Conservation (phyloP, 2,329 filamentous ascomycete genomes). For the Colletotrichum chlorophyti region DNA sequence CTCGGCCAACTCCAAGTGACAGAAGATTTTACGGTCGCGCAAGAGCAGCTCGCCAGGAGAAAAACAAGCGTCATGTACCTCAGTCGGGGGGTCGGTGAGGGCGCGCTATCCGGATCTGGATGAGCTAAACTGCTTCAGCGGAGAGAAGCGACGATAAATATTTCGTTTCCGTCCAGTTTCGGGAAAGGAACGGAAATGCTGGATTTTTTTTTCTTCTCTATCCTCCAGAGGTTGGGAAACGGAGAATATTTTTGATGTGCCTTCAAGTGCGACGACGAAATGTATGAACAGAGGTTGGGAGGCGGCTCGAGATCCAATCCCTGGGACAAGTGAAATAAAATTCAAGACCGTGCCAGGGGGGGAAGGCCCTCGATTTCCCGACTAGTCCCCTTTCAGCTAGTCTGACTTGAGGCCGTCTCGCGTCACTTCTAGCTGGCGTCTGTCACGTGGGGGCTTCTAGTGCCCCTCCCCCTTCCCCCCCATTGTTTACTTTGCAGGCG, state of each 20-base stretch:
- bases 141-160: neutral
- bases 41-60: neutral
- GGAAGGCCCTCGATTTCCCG: neutral
- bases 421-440: slow-evolving; percentile 22
- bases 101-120: slow-evolving; percentile 6
- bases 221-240: no score
- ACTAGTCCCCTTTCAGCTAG: slow-evolving; percentile 23
- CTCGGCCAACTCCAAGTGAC: slow-evolving; percentile 2
- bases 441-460: slow-evolving; percentile 30
- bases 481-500: slow-evolving; percentile 38
- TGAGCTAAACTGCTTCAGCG: neutral
- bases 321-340: neutral
- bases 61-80: slow-evolving; percentile 22
- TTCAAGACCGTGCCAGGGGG: slow-evolving; percentile 11
- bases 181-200: no score
- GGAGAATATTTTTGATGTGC: no score
- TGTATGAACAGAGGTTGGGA: neutral
- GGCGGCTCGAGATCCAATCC: neutral
- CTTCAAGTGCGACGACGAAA: neutral
- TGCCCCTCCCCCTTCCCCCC: no score
- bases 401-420: slow-evolving; percentile 15
- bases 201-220: no score
- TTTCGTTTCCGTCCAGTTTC: neutral
- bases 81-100: neutral
- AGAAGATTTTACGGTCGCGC: slow-evolving; percentile 23